A percentile compares a stretch with the other conserved stretches of the same genome.
These are phyloP conservation scores for Xylariaceae sp. DNA, from an alignment of 2,329 filamentous ascomycete species.

Conservation along the genomic window DNA sequence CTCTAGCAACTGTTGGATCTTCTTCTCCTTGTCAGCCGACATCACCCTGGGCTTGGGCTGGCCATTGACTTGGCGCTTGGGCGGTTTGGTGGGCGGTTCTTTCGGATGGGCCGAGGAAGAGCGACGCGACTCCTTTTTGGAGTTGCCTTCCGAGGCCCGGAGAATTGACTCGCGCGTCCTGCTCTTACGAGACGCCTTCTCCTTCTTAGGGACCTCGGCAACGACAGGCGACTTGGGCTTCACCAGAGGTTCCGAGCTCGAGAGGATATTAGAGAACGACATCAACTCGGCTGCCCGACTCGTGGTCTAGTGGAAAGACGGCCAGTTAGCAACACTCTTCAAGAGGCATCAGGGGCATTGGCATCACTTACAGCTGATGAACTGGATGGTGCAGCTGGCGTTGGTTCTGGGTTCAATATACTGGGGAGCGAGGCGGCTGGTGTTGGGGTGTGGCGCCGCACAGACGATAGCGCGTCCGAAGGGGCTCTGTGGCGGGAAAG, in stretches of 20 bases:
- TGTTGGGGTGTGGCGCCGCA: slow-evolving; percentile 25
- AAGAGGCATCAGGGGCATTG: neutral
- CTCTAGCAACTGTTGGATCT: slow-evolving; percentile 61
- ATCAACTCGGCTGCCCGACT: slow-evolving; percentile 78
- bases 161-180: slow-evolving; percentile 49
- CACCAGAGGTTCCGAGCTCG: slow-evolving; percentile 63
- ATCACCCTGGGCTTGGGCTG: slow-evolving; percentile 46
- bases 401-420: slow-evolving; percentile 31
- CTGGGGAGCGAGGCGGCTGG: slow-evolving; percentile 30
- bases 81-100: slow-evolving; percentile 43
- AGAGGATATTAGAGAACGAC: slow-evolving; percentile 94
- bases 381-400: slow-evolving; percentile 17
- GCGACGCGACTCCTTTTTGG: slow-evolving; percentile 45
- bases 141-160: slow-evolving; percentile 41
- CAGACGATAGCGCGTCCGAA: slow-evolving; percentile 22
- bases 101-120: slow-evolving; percentile 41
- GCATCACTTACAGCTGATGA: slow-evolving; percentile 28
- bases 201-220: slow-evolving; percentile 32
- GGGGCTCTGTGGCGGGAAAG: slow-evolving; percentile 27
- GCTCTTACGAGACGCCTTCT: slow-evolving; percentile 35
- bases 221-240: slow-evolving; percentile 40
- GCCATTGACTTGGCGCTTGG: slow-evolving; percentile 58
- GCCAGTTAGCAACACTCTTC: neutral
- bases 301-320: slow-evolving; percentile 49
- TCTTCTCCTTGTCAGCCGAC: slow-evolving; percentile 58